Evolutionary conservation across 352 stramenopile species (phyloP), one percentile per base, ranked within the genome.

Genomic region (Phytopythium cucurbitacearum): DNA sequence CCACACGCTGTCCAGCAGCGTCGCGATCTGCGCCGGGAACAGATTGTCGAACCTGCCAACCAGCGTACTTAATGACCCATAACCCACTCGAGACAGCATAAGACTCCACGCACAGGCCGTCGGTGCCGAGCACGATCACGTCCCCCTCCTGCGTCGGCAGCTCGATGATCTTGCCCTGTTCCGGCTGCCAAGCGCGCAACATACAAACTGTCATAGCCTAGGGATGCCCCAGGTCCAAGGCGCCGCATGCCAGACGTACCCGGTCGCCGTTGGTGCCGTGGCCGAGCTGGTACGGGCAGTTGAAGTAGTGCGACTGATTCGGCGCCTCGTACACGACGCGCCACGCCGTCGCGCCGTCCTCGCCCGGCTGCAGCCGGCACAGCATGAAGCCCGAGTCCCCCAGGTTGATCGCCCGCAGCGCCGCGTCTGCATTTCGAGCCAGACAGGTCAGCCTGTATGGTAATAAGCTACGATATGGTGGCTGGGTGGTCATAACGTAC

Each of bases 271-370:
- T 97, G 40, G 91, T 72, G 8, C 57, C 64, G 54, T 74, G 76
- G 7, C 89, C 95, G 10, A 99, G 68, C 57, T 99, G 95, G 55
- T 93, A 98, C 0, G 95, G 95, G 60, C 95, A 99, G 67, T 99
- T 97, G 68, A 98, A 99, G 69, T 97, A 98, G 58, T 99, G 95
- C 33, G 81, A 89, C 59, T 98, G 95, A 61, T 96, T 91, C 38
- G 84, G 80, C 9, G 91, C 94, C 50, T 95, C 85, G 45, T 89
- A 94, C 5, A 97, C 74, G 13, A 98, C 67, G 40, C 83, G 81
- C 64, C 87, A 95, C 52, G 72, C 80, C 38, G 57, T 16, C 3
- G n/a, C 35, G 10, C 51, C 61, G 36, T 37, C 51, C 3, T 68
- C 59, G 35, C 62, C 55, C 8, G 69, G 71, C 62, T 71, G 50